Evolutionary conservation across 2,329 filamentous ascomycete genomes (phyloP), one percentile per base, ranked within the genome.

Genomic region (Alternaria ethzedia): DNA sequence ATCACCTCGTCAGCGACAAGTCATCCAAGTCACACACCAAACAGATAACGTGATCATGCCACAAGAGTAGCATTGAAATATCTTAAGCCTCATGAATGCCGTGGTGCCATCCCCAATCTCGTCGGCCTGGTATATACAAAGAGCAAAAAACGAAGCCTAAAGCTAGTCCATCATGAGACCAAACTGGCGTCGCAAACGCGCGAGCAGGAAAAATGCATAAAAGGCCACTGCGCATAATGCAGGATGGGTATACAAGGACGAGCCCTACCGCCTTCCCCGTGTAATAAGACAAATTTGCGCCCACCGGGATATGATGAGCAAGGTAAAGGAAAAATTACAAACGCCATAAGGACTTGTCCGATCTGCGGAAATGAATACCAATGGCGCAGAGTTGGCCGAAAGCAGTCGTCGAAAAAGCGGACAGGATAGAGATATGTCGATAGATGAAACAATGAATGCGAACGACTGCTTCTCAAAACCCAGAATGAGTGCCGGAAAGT

Each of bases 201-300:
- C 21, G 28, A 47, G 20, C 57, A 21, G 17, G 23, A 59, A 45
- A 45, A 30, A 49, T n/a, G 36, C 44, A 43, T 43, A 56, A 54
- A 64, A 55, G 43, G 47, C 64, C 62, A 52, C 54, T 51, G 47
- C 36, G 51, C 59, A 52, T 72, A 61, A 74, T 71, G 67, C 63
- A 68, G 44, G 64, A 71, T 70, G 76, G 77, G 76, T 79, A 78
- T 79, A 78, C 73, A 78, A 74, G 67, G 67, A 67, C 59, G 51
- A 66, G 60, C 60, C 70, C 67, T 68, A 68, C 62, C 64, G 52
- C 58, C 72, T 69, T 59, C 63, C 68, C 60, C 55, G 49, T 60
- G 54, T 61, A 56, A 30, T 55, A 65, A 63, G 60, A 69, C 68
- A 66, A 46, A 49, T 50, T 57, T 57, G 62, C 44, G 30, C 56